Evolutionary conservation across 2,329 filamentous ascomycete species (phyloP).

Genomic region (Clonostachys chloroleuca): DNA sequence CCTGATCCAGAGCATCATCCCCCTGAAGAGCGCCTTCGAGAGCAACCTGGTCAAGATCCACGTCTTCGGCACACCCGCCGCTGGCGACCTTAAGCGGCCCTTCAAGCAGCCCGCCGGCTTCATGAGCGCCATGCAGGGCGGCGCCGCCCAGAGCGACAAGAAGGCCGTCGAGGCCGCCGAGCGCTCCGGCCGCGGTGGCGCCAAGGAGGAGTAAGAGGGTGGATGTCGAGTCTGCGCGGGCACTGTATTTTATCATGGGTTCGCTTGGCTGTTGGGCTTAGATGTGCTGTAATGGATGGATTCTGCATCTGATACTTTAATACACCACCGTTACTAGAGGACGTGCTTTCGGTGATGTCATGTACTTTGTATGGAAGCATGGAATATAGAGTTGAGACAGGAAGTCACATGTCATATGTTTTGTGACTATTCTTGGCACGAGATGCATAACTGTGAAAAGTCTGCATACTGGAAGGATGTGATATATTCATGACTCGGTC

Average conservation of each 20-base stretch:
- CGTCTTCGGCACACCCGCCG: constrained; percentile 79
- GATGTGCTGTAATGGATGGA: background rate
- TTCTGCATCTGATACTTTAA: background rate
- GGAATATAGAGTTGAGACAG: too few species aligned
- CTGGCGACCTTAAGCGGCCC: constrained; percentile 87
- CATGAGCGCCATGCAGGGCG: constrained; percentile 72
- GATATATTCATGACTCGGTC: too few species aligned
- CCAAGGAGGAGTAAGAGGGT: constrained; percentile 61
- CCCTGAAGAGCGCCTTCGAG: constrained; percentile 92
- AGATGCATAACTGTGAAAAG: too few species aligned
- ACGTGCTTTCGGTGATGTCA: too few species aligned
- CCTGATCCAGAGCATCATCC: constrained; percentile 97
- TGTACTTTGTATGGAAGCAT: too few species aligned
- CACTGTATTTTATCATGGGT: background rate
- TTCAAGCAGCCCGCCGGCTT: constrained; percentile 86
- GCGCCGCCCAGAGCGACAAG: constrained; percentile 84
- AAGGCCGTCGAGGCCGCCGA: constrained; percentile 79
- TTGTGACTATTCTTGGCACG: too few species aligned
- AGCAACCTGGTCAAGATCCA: constrained; percentile 96
- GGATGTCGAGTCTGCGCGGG: background rate
- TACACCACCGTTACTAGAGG: too few species aligned
- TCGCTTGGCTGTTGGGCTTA: background rate
- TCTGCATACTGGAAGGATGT: too few species aligned
- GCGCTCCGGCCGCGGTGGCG: constrained; percentile 67
- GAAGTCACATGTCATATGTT: too few species aligned